Conservation (phyloP, 495 filamentous ascomycete species). For the Amniculicola lignicola region DNA sequence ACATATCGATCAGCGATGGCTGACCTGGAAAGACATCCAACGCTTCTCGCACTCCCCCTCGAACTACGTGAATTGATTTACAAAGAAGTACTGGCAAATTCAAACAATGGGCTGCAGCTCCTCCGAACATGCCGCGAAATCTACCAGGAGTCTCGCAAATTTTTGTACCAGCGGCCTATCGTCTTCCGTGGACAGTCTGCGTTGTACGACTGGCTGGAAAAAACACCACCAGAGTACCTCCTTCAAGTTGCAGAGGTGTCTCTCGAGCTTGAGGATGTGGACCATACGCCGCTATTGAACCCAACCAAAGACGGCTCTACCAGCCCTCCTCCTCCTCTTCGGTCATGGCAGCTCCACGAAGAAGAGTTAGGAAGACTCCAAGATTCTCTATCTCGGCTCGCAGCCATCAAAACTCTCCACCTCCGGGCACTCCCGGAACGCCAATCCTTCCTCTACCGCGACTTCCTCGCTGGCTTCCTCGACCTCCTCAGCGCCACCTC, state of each 20-base stretch:
- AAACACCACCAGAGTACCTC: not conserved
- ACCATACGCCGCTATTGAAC: slow-evolving; percentile 21
- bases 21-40: not conserved
- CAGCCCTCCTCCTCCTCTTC: not conserved
- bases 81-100: slow-evolving; percentile 11
- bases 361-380: slow-evolving; percentile 7
- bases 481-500: slow-evolving; percentile 7
- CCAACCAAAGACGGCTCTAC: not conserved
- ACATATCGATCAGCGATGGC: not conserved
- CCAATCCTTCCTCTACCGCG: slow-evolving; percentile 21
- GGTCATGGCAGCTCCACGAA: slow-evolving; percentile 23
- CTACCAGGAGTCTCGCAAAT: slow-evolving; percentile 28
- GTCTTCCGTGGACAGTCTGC: slow-evolving; percentile 28
- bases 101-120: slow-evolving; percentile 13
- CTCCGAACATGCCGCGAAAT: slow-evolving; percentile 31
- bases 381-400: slow-evolving; percentile 4
- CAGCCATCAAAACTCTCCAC: slow-evolving; percentile 14
- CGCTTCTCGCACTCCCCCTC: slow-evolving; percentile 27
- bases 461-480: slow-evolving; percentile 9
- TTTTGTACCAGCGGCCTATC: slow-evolving; percentile 33
- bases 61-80: slow-evolving; percentile 31
- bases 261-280: slow-evolving; percentile 29
- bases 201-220: slow-evolving; percentile 28
- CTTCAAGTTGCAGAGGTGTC: slow-evolving; percentile 13
- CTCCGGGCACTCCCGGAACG: slow-evolving; percentile 2